Evolutionary conservation across 148 eudicot species (phyloP).

Genomic region (Chenopodium album): DNA sequence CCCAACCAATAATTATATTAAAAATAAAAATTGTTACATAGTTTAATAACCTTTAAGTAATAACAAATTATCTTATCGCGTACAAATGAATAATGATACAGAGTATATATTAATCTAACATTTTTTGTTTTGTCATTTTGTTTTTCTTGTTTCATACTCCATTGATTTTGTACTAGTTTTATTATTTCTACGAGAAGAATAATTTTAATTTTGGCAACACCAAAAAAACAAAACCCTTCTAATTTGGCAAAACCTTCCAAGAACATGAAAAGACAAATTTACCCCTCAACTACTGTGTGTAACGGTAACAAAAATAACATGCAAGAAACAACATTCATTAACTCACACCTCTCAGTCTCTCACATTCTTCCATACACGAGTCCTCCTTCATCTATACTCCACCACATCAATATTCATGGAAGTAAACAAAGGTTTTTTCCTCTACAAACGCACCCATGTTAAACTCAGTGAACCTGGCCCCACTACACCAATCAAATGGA

Average conservation of each 20-base stretch:
- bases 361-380: slow-evolving; percentile 22
- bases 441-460: neutral
- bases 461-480: neutral
- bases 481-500: neutral
- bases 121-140: too few species aligned
- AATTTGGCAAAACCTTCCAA: neutral
- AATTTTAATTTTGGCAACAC: too few species aligned
- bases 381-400: neutral
- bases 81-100: too few species aligned
- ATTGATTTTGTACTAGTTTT: too few species aligned
- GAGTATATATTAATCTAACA: too few species aligned
- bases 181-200: too few species aligned
- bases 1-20: too few species aligned
- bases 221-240: neutral
- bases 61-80: too few species aligned
- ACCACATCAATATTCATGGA: neutral
- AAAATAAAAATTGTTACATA: too few species aligned
- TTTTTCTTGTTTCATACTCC: too few species aligned
- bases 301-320: slow-evolving; percentile 9
- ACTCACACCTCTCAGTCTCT: neutral
- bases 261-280: neutral
- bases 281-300: slow-evolving; percentile 4
- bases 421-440: neutral
- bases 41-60: too few species aligned
- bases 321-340: slow-evolving; percentile 1